Evolutionary conservation across 306 rosid genomes (phyloP), one percentile per base, ranked within the genome.

Genomic region (Quercus variabilis): DNA sequence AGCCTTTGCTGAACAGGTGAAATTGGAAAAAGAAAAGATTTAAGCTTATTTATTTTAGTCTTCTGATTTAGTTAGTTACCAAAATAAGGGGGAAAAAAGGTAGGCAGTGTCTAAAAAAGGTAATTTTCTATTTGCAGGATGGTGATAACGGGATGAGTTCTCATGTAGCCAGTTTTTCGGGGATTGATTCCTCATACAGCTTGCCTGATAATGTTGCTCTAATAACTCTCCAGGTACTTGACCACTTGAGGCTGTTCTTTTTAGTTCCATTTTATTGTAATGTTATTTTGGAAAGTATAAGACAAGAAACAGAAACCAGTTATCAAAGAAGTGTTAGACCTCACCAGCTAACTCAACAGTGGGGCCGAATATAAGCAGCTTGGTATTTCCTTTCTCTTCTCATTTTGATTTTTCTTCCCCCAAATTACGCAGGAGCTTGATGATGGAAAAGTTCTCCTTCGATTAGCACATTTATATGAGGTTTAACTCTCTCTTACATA

Each of bases 401-500:
- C 54, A 20, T 31, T 33, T 6, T 52, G 41, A 67, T 57, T 74
- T 15, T 26, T 64, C 69, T 4, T 64, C 83, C 69, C 67, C 70
- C 51, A 77, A 83, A 51, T 71, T 71, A 68, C 85, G 65, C 81
- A 93, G 98, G 98, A 87, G 83, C 84, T 89, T 69, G 91, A 86
- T 30, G 80, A 79, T 71, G 93, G 86, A 62, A 80, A 88, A 78
- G 86, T 93, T 82, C 93, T 93, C 57, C 87, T 93, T 74, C 88
- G 98, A 25, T 62, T 91, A 43, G 98, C 98, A 7, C 97, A 93
- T 78, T 79, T 93, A 75, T 93, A 86, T 3, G 97, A 93, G 91
- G 98, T 93, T 65, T 38, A 12, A 30, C 51, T 17, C 54, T 69
- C 8, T 62, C 74, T 67, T 72, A 73, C 62, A 80, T 71, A 55